Conservation (phyloP, 768 basidiomycete species). For the Mycena filopes region DNA sequence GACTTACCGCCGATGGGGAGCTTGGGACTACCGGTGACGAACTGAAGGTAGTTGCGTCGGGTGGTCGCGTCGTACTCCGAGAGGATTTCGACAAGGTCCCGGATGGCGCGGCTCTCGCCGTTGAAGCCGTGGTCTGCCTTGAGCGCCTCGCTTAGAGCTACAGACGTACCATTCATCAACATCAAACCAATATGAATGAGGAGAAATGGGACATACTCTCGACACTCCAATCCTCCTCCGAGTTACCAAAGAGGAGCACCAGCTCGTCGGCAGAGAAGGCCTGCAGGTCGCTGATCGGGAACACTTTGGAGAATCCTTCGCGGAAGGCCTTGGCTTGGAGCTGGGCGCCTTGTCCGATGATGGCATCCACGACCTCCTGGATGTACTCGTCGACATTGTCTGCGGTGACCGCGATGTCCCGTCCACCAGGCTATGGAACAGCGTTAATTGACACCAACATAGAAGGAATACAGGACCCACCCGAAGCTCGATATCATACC, state of each 20-base stretch:
- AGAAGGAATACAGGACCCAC: constrained; percentile 53
- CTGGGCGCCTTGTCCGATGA: constrained; percentile 82
- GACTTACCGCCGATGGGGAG: constrained; percentile 91
- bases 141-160: constrained; percentile 88
- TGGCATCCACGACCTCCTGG: constrained; percentile 85
- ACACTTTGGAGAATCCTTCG: constrained; percentile 95
- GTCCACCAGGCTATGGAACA: constrained; percentile 73
- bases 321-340: constrained; percentile 91
- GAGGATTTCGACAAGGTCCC: constrained; percentile 89
- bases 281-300: constrained; percentile 90
- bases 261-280: constrained; percentile 95
- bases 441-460: constrained; percentile 1
- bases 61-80: constrained; percentile 76
- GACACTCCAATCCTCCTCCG: constrained; percentile 95
- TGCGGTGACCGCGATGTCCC: constrained; percentile 82
- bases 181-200: constrained; percentile 15
- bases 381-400: constrained; percentile 93
- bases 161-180: constrained; percentile 21
- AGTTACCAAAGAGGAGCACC: constrained; percentile 95
- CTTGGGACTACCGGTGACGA: constrained; percentile 97
- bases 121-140: constrained; percentile 99
- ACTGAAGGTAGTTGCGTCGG: constrained; percentile 92
- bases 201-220: constrained; percentile 74
- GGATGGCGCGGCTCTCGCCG: constrained; percentile 91
- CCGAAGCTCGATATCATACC: constrained; percentile 92